These are phyloP conservation scores for Emericellopsis terricola DNA, from an alignment of 495 filamentous ascomycete species.

Conservation along the genomic window DNA sequence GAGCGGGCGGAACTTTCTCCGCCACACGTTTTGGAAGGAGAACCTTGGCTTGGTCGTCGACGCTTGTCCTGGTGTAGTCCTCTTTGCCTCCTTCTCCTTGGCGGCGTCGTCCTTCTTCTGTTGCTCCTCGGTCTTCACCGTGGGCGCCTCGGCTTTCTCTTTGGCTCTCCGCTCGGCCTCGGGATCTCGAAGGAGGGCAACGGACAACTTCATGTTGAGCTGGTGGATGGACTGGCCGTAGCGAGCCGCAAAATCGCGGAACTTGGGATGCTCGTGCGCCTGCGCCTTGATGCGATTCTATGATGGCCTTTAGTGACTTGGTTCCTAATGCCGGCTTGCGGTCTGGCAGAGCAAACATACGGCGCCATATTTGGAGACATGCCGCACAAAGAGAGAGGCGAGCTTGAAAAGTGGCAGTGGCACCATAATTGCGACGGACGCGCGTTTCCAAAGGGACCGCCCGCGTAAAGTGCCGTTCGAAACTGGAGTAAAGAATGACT, in stretches of 20 bases:
- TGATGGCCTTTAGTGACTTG: too few relatives aligned
- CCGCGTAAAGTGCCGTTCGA: too few relatives aligned
- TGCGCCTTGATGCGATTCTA: slow-evolving; percentile 89
- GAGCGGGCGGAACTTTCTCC: slow-evolving; percentile 44
- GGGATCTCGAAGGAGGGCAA: slow-evolving; percentile 68
- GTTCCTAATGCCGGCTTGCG: too few relatives aligned
- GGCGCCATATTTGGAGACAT: slow-evolving; percentile 43
- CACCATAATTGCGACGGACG: slow-evolving; percentile 22
- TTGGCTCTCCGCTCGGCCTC: slow-evolving; percentile 38
- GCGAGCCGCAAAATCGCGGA: slow-evolving; percentile 55
- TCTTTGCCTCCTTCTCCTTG: slow-evolving; percentile 38
- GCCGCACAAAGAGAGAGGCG: slow-evolving; percentile 27
- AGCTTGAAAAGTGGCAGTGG: slow-evolving; percentile 29
- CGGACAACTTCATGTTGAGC: slow-evolving; percentile 80
- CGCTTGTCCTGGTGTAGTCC: slow-evolving; percentile 12
- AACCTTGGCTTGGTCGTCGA: slow-evolving; percentile 7
- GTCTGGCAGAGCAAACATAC: slow-evolving; percentile 23
- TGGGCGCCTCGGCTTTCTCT: slow-evolving; percentile 53
- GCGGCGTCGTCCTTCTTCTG: slow-evolving; percentile 41
- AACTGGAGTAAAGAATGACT: too few relatives aligned
- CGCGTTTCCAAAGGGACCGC: too few relatives aligned
- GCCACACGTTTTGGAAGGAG: slow-evolving; percentile 23
- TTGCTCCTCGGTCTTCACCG: slow-evolving; percentile 64
- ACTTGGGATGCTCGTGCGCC: slow-evolving; percentile 84
- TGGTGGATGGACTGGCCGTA: slow-evolving; percentile 68